phyloP scores from a whole-genome alignment of 1,139 yeast genomes.

The Candida labiduridarum region DNA sequence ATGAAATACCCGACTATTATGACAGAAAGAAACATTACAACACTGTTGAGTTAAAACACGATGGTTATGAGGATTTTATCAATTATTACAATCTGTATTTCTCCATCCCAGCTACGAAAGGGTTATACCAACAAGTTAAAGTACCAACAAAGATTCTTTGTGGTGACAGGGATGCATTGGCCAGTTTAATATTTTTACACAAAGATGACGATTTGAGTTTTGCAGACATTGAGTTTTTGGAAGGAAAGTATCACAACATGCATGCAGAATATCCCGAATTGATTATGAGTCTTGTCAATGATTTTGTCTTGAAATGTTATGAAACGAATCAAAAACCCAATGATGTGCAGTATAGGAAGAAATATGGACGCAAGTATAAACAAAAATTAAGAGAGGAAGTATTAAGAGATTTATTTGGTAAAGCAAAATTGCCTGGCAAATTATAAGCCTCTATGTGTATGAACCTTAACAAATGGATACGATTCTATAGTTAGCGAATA shows the following conservation, averaged over 20 bases:
- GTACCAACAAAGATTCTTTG: constrained; percentile 50
- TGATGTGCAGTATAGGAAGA: constrained; percentile 12
- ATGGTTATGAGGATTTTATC: constrained; percentile 15
- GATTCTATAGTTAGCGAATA: neutral
- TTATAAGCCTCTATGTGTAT: constrained; percentile 7
- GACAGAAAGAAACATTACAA: constrained; percentile 44
- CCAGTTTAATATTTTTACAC: constrained; percentile 3
- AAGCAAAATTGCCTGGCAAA: constrained; percentile 10
- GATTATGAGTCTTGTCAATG: constrained; percentile 18
- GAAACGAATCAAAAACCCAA: constrained; percentile 5
- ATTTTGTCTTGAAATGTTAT: constrained; percentile 11
- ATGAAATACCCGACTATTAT: constrained; percentile 32
- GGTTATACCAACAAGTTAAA: constrained; percentile 27
- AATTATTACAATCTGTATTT: constrained; percentile 18
- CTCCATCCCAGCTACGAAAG: constrained; percentile 42
- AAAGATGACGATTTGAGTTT: constrained; percentile 6
- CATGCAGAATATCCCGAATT: constrained; percentile 57
- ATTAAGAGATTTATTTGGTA: constrained; percentile 10
- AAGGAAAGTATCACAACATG: constrained; percentile 47
- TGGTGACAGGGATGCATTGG: constrained; percentile 43
- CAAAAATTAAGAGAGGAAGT: constrained; percentile 10
- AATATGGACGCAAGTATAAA: constrained; percentile 15
- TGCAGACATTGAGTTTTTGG: constrained; percentile 33
- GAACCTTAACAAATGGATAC: neutral
- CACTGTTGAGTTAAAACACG: constrained; percentile 17